Percentiles rank a stretch among this genome's conserved stretches.
These are phyloP conservation scores for Arabidopsis thaliana DNA, from an alignment of 345 rosid species.

Conservation along the genomic window TAIR10.1 NC_003070.9:27389001-27389500, in stretches of 20 bases:
- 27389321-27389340: neutral
- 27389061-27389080: conserved; percentile 22
- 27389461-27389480: too few relatives aligned
- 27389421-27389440: too few relatives aligned
- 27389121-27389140: neutral
- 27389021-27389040: conserved; percentile 21
- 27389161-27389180: conserved; percentile 21
- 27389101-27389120: neutral
- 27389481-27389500: too few relatives aligned
- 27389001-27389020: conserved; percentile 26
- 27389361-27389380: neutral
- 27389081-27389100: conserved; percentile 40
- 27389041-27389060: conserved; percentile 31
- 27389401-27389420: too few relatives aligned
- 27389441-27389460: too few relatives aligned
- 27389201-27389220: conserved; percentile 31
- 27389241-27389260: neutral
- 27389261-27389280: neutral
- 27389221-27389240: conserved; percentile 3
- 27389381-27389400: neutral
- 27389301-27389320: neutral
- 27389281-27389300: neutral
- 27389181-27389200: conserved; percentile 18
- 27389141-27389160: neutral
- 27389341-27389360: neutral